Base-by-base conservation (phyloP, 768 basidiomycete species). In the Mycena epipterygia region DNA sequence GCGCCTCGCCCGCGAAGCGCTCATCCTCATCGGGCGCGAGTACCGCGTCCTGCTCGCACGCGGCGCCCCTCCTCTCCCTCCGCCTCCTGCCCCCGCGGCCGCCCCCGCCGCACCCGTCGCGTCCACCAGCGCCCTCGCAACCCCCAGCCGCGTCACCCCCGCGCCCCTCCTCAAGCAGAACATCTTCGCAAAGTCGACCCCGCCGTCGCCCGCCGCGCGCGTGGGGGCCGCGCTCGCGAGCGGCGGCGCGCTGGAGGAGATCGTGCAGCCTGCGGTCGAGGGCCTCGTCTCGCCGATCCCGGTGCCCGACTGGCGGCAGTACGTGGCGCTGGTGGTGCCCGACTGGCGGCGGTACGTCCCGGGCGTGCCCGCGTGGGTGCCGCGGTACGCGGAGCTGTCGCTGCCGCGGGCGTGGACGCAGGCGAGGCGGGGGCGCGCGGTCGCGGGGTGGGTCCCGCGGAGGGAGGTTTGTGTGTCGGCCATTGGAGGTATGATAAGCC, bases 11-110 rank as follows among this genome's bases (percentile, higher is more conserved):
- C 86, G 92, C 5, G 89, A 90, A 63, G 83, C 87, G 11, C 83
- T 95, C 2, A 75, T 92, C 13, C 76, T 87, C 9, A 83, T 95
- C 1, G 93, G 92, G 12, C 76, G 81, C 1, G 93, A 95, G 77
- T 94, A 94, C 70, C 92, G 92, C 73, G 81, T 84, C 0, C 82
- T 95, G 55, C 80, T 92, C 3, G 84, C 88, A 1, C 82, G 88
- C n/a, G 94, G 94, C 1, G 81, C 82, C 23, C 83, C 82, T 16
- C 66, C 75, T 35, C 53, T 37, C 63, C 65, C 49, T 32, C 3
- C 56, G 3, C 8, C 41, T 12, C 8, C 62, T 25, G 41, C 55
- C 25, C 5, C 46, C 3, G 44, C 56, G 33, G 41, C 11, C 19
- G 70, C 66, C 21, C 56, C 71, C 23, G 56, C 73, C 9, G 37